Percentiles rank a stretch among this genome's conserved stretches.
phyloP scores from a whole-genome alignment of 2,329 filamentous ascomycete genomes.

The Chlorencoelia australis region DNA sequence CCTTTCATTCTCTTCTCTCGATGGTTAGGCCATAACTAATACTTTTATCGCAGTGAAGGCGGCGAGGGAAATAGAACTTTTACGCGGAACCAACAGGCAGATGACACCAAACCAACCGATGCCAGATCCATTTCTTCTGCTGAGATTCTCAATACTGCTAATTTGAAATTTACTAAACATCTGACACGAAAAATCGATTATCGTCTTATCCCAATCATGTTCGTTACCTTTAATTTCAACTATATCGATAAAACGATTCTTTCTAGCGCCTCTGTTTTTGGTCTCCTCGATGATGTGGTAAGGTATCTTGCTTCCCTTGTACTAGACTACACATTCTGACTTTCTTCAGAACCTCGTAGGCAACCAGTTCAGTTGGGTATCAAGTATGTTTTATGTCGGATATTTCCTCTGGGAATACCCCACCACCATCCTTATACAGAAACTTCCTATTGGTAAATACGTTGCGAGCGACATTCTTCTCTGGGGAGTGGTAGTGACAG shows the following conservation, averaged over 20 bases:
- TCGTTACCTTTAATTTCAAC: conserved; percentile 47
- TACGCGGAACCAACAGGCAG: no score
- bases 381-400: conserved; percentile 12
- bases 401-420: conserved; percentile 28
- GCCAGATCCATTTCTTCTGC: no score
- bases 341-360: background rate
- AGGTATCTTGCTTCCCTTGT: background rate
- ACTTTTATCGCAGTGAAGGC: no score
- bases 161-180: background rate
- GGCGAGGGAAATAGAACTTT: no score
- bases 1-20: no score
- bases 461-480: conserved; percentile 20
- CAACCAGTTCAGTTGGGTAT: conserved; percentile 10
- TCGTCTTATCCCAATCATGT: conserved; percentile 42
- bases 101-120: no score
- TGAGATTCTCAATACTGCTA: no score
- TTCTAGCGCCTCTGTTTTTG: conserved; percentile 38
- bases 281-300: conserved; percentile 32
- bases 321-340: background rate
- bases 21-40: no score
- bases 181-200: conserved; percentile 44
- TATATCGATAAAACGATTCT: conserved; percentile 27
- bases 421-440: conserved; percentile 27
- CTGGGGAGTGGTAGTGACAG: conserved; percentile 26
- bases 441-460: conserved; percentile 28